phyloP scores from a whole-genome alignment of 352 stramenopile species.

The Lagenidium sp. region DNA sequence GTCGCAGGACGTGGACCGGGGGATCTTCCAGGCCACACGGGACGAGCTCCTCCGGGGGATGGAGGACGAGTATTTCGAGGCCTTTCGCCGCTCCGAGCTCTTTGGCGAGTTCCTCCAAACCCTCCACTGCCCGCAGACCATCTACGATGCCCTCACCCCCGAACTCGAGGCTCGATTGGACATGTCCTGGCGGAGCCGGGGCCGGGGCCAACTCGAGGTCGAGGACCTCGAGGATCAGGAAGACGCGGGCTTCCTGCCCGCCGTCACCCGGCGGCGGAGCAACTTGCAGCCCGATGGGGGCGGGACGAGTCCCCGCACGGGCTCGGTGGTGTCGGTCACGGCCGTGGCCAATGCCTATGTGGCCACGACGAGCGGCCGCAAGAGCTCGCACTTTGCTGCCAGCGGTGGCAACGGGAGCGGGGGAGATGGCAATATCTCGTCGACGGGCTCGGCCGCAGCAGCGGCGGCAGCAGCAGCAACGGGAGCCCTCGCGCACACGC shows the following conservation, averaged over 20 bases:
- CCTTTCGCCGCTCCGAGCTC: conserved; percentile 30
- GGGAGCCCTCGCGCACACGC: too few relatives aligned
- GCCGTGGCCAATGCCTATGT: too few relatives aligned
- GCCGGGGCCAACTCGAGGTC: conserved; percentile 5
- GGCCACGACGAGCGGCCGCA: too few relatives aligned
- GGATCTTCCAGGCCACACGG: conserved; percentile 31
- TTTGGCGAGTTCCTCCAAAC: conserved; percentile 39
- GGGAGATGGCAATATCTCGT: too few relatives aligned
- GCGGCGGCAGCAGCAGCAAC: too few relatives aligned
- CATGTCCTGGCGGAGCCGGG: conserved; percentile 19
- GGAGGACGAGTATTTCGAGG: conserved; percentile 34
- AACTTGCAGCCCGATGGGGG: neutral
- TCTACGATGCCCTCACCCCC: conserved; percentile 30
- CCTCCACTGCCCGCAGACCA: conserved; percentile 31
- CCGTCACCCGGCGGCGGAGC: conserved; percentile 5
- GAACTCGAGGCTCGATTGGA: conserved; percentile 22
- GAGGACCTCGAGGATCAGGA: conserved; percentile 13
- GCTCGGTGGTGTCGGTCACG: too few relatives aligned
- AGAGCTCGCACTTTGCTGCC: too few relatives aligned
- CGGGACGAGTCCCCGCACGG: too few relatives aligned
- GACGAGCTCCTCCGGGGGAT: conserved; percentile 41
- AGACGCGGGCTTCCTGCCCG: neutral
- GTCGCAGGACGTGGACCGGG: conserved; percentile 21
- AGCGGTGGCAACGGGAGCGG: too few relatives aligned
- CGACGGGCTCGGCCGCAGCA: too few relatives aligned